Conservation (phyloP, 495 filamentous ascomycete genomes). For the Neurospora sp. region DNA sequence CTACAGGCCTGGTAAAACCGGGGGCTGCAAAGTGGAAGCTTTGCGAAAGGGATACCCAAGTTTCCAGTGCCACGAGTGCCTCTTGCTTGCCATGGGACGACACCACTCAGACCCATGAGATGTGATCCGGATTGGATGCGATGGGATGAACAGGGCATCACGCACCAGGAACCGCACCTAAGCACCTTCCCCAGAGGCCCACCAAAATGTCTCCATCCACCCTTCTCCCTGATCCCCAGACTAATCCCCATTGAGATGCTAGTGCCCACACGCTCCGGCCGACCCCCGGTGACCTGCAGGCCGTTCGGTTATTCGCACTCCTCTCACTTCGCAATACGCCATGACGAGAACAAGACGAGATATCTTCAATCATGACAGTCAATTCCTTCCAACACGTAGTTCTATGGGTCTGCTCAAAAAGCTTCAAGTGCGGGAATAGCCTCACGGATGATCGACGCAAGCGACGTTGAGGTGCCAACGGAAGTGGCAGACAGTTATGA, state of each 20-base stretch:
- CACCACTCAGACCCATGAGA: background rate
- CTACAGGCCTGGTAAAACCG: slow-evolving; percentile 6
- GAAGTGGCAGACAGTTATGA: background rate
- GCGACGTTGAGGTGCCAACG: background rate
- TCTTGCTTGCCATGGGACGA: background rate
- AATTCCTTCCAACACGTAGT: background rate
- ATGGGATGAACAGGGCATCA: background rate
- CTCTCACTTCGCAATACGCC: background rate
- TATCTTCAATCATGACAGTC: background rate
- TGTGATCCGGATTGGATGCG: background rate
- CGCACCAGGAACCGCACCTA: background rate
- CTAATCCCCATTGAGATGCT: background rate
- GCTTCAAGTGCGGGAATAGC: background rate
- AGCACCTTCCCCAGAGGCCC: background rate
- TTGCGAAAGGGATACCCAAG: background rate
- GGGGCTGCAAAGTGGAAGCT: background rate
- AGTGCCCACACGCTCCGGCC: background rate
- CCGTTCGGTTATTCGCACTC: background rate
- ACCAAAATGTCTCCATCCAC: background rate
- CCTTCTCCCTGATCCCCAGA: background rate
- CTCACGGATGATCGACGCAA: background rate
- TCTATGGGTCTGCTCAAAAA: background rate
- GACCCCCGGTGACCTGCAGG: background rate
- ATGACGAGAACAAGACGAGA: background rate
- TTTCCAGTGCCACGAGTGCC: background rate